phyloP scores from a whole-genome alignment of 306 rosid genomes.

The Trifolium repens region DNA sequence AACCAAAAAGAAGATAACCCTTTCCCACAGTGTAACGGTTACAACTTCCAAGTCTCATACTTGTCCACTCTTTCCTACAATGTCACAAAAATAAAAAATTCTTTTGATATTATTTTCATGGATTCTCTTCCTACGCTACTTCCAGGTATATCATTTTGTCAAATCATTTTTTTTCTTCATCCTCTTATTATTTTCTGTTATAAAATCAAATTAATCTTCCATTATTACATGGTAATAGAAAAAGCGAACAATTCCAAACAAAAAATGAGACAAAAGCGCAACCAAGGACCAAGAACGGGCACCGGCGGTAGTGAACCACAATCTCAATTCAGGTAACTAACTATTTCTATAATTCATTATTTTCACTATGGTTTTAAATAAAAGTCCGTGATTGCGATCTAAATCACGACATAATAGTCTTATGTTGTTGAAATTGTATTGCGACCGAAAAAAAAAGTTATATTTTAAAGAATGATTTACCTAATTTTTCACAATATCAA shows the following conservation, averaged over 20 bases:
- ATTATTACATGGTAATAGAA: background rate
- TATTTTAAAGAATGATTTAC: too few relatives aligned
- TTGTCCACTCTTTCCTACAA: background rate
- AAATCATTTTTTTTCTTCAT: background rate
- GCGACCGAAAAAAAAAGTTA: too few relatives aligned
- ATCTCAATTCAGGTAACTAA: background rate
- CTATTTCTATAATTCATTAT: background rate
- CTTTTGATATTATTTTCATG: conserved; percentile 8
- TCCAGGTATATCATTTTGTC: too few relatives aligned
- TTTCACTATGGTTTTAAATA: background rate
- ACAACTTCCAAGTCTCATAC: background rate
- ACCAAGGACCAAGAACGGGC: background rate
- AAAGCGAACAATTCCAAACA: conserved; percentile 31
- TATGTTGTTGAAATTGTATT: background rate
- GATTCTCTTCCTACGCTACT: conserved; percentile 33
- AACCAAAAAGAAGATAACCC: background rate
- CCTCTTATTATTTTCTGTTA: background rate
- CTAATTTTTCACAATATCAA: too few relatives aligned
- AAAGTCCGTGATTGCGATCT: too few relatives aligned
- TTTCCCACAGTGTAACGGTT: conserved; percentile 36
- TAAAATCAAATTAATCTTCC: background rate
- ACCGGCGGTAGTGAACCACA: background rate
- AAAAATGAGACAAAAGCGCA: conserved; percentile 35
- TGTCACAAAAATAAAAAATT: background rate
- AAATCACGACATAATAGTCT: background rate